phyloP scores from a whole-genome alignment of 164 flowering plant genomes.

The Tinospora cordifolia region DNA sequence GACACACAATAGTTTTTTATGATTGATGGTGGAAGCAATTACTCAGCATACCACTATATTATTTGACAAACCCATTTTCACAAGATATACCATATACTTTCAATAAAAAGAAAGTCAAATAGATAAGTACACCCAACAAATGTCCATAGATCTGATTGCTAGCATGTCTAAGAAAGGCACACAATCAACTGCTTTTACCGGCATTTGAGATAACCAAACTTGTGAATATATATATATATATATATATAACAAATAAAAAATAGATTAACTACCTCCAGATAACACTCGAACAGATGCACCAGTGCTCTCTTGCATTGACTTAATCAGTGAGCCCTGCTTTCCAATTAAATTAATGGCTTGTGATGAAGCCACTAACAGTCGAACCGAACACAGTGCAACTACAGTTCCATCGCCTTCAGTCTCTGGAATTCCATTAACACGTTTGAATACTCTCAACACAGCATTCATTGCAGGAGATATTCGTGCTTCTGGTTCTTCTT shows the following conservation, averaged over 20 bases:
- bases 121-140: too few relatives aligned
- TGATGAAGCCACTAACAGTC: conserved; percentile 66
- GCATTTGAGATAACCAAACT: neutral
- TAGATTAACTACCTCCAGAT: conserved; percentile 47
- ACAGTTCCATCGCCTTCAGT: conserved; percentile 37
- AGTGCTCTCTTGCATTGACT: conserved; percentile 71
- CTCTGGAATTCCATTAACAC: conserved; percentile 58
- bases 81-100: neutral
- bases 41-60: neutral
- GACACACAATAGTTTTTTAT: neutral
- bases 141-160: too few relatives aligned
- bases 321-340: conserved; percentile 80
- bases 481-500: conserved; percentile 72
- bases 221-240: too few relatives aligned
- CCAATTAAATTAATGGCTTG: conserved; percentile 89
- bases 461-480: conserved; percentile 96
- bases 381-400: conserved; percentile 44
- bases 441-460: conserved; percentile 67
- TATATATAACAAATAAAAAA: neutral
- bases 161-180: too few relatives aligned
- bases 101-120: neutral
- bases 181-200: neutral
- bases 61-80: neutral
- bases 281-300: conserved; percentile 70
- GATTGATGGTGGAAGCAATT: neutral